Percentiles rank a stretch among this genome's conserved stretches.
Evolutionary conservation across 257 asterid genomes (phyloP).

Genomic region (Cinchona pubescens): DNA sequence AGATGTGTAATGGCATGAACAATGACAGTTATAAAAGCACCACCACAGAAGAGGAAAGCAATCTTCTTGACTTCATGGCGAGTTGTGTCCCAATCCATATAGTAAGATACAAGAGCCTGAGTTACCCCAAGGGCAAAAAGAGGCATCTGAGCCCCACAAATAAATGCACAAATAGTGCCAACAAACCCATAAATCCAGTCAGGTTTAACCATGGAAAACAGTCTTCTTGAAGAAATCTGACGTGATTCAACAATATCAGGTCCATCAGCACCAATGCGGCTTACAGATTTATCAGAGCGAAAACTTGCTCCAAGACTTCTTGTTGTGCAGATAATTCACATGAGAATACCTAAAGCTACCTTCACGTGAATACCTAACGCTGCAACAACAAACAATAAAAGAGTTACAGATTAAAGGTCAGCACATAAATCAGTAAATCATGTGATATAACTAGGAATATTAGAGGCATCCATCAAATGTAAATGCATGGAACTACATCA

Average conservation of each 20-base stretch:
- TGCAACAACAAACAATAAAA: slow-evolving; percentile 23
- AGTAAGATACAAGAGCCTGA: slow-evolving; percentile 92
- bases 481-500: neutral
- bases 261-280: slow-evolving; percentile 65
- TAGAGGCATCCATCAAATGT: neutral
- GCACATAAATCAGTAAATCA: neutral
- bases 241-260: slow-evolving; percentile 39
- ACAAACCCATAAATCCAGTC: slow-evolving; percentile 81
- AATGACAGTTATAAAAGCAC: slow-evolving; percentile 70
- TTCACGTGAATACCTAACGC: slow-evolving; percentile 69
- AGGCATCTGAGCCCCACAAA: slow-evolving; percentile 96
- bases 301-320: slow-evolving; percentile 90
- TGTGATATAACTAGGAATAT: neutral
- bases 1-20: slow-evolving; percentile 75
- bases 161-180: slow-evolving; percentile 76
- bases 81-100: slow-evolving; percentile 98
- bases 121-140: slow-evolving; percentile 93
- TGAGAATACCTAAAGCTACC: slow-evolving; percentile 65
- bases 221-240: slow-evolving; percentile 52
- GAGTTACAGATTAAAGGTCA: neutral
- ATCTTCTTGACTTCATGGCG: slow-evolving; percentile 77
- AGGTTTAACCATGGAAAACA: slow-evolving; percentile 79
- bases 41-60: slow-evolving; percentile 75
- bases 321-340: slow-evolving; percentile 67
- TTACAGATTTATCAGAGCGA: slow-evolving; percentile 76